Evolutionary conservation across 2,329 filamentous ascomycete species (phyloP).

Genomic region (Colletotrichum lindemuthianum): DNA sequence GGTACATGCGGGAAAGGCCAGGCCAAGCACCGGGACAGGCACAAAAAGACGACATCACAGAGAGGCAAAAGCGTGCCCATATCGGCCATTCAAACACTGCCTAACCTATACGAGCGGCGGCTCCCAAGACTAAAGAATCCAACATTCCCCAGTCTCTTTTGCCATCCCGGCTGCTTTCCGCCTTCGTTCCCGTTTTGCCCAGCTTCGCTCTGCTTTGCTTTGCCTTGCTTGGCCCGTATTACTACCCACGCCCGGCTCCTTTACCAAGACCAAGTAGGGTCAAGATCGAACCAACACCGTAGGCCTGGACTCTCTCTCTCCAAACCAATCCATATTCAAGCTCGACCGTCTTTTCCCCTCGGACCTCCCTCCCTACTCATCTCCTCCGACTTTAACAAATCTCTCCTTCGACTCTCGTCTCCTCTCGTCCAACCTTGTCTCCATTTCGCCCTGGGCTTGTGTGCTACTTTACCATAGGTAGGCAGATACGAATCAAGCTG

Average conservation of each 20-base stretch:
- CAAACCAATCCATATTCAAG: not conserved
- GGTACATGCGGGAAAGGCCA: no score
- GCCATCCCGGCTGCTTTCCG: no score
- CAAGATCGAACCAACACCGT: not conserved
- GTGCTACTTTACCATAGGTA: constrained; percentile 1
- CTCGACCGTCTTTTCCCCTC: constrained; percentile 10
- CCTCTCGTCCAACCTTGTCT: constrained; percentile 25
- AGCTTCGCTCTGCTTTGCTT: no score
- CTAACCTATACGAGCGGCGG: no score
- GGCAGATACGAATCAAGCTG: not conserved
- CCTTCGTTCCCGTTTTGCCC: no score
- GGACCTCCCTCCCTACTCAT: constrained; percentile 30
- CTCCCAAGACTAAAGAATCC: no score
- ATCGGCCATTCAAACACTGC: no score
- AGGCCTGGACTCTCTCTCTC: not conserved
- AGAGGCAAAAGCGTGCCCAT: no score
- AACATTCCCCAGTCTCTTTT: no score
- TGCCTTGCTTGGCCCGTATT: constrained; percentile 19
- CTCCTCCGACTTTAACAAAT: not conserved
- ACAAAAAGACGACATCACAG: no score
- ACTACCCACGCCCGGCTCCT: not conserved
- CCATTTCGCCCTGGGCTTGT: constrained; percentile 17
- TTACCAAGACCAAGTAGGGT: no score
- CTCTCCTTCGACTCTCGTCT: constrained; percentile 23
- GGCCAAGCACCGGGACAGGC: no score